Evolutionary conservation across 202 grass and related monocot genomes (phyloP), one percentile per base, ranked within the genome.

Genomic region (Carex arenaria): DNA sequence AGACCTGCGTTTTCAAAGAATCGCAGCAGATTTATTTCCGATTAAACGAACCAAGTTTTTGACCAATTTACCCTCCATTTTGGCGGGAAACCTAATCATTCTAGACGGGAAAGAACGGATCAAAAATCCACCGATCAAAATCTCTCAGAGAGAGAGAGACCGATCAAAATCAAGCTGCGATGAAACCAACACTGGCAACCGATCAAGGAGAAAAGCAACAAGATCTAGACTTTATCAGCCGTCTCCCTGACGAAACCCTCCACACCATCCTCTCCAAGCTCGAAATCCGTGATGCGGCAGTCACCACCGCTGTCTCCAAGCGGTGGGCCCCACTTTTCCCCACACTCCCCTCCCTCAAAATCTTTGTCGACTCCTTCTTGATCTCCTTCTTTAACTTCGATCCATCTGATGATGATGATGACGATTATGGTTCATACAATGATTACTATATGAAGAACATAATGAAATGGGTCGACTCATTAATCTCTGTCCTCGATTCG

Each of bases 221-320:
- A 67, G 31, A 17, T 5, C 30, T 18, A 45, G 67, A 70, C 67
- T 45, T 45, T 2, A 70, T 78, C 38, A 52, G 77, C 79, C 8
- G 59, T 47, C 86, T 88, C 18, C 82, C 70, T 7, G 40, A 80
- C 64, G n/a, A 17, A 61, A 74, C 40, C 13, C 75, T 88, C 18
- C 82, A 85, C 86, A 36, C 6, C 74, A 85, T 88, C 80, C 47
- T 87, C 63, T 54, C 20, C 72, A 79, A 31, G 34, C 15, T 82
- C 34, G 38, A 61, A 28, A 74, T 67, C 34, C 55, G 78, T 54
- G 80, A 87, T 18, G 82, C 60, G 8, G 81, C 89, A 12, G 45
- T 70, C 30, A 76, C 80, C 56, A 1, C 34, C 40, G 86, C 57
- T 60, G 23, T 88, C 47, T 65, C 83, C 34, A 61, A 31, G 32